Base-by-base conservation (phyloP, 2,329 filamentous ascomycete genomes). In the Cercospora zeae-maydis region DNA sequence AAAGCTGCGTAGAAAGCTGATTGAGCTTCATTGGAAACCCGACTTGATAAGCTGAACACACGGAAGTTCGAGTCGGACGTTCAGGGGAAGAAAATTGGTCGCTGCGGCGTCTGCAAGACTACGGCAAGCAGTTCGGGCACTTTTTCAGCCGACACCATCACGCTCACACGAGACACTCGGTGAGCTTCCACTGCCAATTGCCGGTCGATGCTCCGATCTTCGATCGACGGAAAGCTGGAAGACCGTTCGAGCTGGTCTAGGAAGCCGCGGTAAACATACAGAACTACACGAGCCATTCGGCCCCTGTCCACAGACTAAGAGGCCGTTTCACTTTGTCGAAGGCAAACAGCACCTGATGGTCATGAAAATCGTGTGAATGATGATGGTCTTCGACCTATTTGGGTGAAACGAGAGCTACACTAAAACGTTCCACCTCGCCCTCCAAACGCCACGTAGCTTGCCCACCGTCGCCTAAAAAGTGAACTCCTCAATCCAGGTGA, bases 401-500 rank as follows among this genome's bases (percentile, higher is more conserved):
- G n/a, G n/a, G n/a, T n/a, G n/a, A n/a, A n/a, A n/a, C n/a, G n/a
- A n/a, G n/a, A n/a, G n/a, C n/a, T n/a, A n/a, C n/a, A n/a, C n/a
- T n/a, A n/a, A 11, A 27, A 11, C 21, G 8, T 27, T 19, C 10
- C 3, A 27, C 24, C 19, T 4, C 21, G 4, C n/a, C 8, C 21
- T n/a, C 27, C 21, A 30, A 9, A 14, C 42, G 27, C 21, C 13
- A 30, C n/a, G n/a, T n/a, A n/a, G n/a, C 21, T 21, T 6, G 1
- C 2, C 30, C 30, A 6, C 31, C n/a, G 2, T 34, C 36, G 13
- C 24, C 42, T 49, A 57, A 2, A 57, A 31, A 1, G 27, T 42
- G n/a, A 57, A 57, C 9, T 57, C 54, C 16, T 57, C 54, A 30
- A 57, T 57, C 54, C 54, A 57, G 13, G 54, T 57, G 11, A 57